These are phyloP conservation scores for Leccinum brunneo-olivaceum DNA, from an alignment of 1,284 basidiomycete species.

Conservation along the genomic window DNA sequence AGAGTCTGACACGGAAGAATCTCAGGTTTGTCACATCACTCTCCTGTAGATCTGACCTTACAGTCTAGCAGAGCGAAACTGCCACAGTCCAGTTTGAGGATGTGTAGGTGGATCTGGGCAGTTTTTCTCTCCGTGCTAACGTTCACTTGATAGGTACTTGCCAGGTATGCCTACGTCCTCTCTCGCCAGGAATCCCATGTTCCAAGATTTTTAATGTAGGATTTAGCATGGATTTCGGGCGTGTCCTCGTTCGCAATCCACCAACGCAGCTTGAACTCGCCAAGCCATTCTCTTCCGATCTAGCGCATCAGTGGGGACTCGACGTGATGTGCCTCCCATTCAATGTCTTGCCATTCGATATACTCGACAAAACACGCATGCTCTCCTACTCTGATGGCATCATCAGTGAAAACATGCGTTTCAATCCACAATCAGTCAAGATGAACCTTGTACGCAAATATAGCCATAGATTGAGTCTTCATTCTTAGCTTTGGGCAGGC, in stretches of 20 bases:
- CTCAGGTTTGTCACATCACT: constrained; percentile 19
- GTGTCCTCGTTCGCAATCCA: constrained; percentile 22
- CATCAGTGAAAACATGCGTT: constrained; percentile 25
- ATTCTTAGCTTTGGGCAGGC: constrained; percentile 23
- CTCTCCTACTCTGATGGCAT: constrained; percentile 23
- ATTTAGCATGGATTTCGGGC: constrained; percentile 27
- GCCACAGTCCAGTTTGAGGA: constrained; percentile 24
- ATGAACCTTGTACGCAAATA: constrained; percentile 27
- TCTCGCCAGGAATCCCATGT: background rate
- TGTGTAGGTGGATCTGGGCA: constrained; percentile 16
- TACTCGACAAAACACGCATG: constrained; percentile 19
- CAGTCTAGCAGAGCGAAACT: constrained; percentile 13
- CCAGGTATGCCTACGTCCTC: constrained; percentile 19
- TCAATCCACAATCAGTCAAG: constrained; percentile 30
- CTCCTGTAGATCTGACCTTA: constrained; percentile 1
- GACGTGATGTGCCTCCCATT: constrained; percentile 34
- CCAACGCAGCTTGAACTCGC: constrained; percentile 14
- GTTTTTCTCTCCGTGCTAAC: constrained; percentile 9
- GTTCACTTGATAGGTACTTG: constrained; percentile 17
- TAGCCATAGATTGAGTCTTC: background rate
- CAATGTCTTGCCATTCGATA: constrained; percentile 28
- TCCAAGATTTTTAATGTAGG: constrained; percentile 12
- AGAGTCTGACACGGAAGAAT: constrained; percentile 17
- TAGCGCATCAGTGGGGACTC: constrained; percentile 29
- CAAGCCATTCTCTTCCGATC: constrained; percentile 30